Percentiles rank a stretch among this genome's conserved stretches.
Evolutionary conservation across 1,139 yeast genomes (phyloP).

Genomic region (Sugiyamaella paludigena): DNA sequence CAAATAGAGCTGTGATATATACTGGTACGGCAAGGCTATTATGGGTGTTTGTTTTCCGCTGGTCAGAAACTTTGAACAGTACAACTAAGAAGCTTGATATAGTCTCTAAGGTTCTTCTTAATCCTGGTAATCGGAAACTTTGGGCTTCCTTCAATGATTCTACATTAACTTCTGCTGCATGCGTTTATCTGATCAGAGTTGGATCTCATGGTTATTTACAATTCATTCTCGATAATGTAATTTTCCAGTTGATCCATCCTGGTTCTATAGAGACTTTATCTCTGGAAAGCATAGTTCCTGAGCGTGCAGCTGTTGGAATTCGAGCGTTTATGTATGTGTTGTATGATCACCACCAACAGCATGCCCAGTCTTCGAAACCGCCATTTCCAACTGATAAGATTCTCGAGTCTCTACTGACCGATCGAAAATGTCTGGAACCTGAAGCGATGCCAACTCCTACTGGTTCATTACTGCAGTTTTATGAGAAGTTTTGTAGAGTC

Average conservation of each 20-base stretch:
- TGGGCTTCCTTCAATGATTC: slow-evolving; percentile 58
- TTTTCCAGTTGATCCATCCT: slow-evolving; percentile 53
- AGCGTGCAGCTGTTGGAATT: slow-evolving; percentile 65
- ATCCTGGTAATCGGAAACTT: slow-evolving; percentile 44
- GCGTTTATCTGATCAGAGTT: slow-evolving; percentile 69
- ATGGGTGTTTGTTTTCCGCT: slow-evolving; percentile 88
- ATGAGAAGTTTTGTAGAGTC: slow-evolving; percentile 72
- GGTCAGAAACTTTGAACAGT: slow-evolving; percentile 83
- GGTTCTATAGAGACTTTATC: slow-evolving; percentile 50
- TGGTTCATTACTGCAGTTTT: slow-evolving; percentile 40
- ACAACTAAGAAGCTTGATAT: slow-evolving; percentile 67
- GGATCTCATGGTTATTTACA: slow-evolving; percentile 79
- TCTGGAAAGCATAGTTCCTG: slow-evolving; percentile 65
- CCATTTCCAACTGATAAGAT: slow-evolving; percentile 15
- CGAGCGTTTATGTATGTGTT: slow-evolving; percentile 69
- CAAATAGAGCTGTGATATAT: slow-evolving; percentile 48
- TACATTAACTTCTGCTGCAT: slow-evolving; percentile 53
- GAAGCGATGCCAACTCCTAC: slow-evolving; percentile 18
- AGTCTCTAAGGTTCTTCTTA: slow-evolving; percentile 56
- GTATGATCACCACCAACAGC: slow-evolving; percentile 44
- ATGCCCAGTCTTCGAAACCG: slow-evolving; percentile 16
- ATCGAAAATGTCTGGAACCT: slow-evolving; percentile 6
- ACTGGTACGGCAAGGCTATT: slow-evolving; percentile 68
- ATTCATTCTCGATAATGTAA: slow-evolving; percentile 72
- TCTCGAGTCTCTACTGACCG: slow-evolving; percentile 1